Percentiles rank a stretch among this genome's conserved stretches.
phyloP scores from a whole-genome alignment of 495 filamentous ascomycete genomes.

The Aspergillus hancockii region DNA sequence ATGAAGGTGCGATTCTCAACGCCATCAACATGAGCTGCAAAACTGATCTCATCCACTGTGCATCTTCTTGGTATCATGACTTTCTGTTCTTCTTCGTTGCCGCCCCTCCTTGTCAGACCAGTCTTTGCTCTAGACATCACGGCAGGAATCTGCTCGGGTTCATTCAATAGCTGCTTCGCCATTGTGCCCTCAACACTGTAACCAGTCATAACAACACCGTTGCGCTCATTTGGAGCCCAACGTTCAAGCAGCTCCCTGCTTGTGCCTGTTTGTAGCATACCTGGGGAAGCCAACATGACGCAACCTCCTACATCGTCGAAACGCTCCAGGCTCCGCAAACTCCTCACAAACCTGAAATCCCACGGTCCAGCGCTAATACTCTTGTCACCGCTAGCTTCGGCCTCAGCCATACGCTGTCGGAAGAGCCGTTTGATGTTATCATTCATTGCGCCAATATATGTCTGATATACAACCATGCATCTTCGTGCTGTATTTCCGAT shows the following conservation, averaged over 20 bases:
- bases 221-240: slow-evolving; percentile 93
- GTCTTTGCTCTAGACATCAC: slow-evolving; percentile 75
- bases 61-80: slow-evolving; percentile 91
- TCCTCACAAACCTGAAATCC: slow-evolving; percentile 92
- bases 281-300: slow-evolving; percentile 94
- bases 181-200: slow-evolving; percentile 98
- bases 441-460: slow-evolving; percentile 96
- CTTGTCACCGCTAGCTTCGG: slow-evolving; percentile 71
- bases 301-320: slow-evolving; percentile 96
- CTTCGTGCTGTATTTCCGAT: slow-evolving; percentile 90
- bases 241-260: slow-evolving; percentile 88
- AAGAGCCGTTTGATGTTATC: slow-evolving; percentile 95
- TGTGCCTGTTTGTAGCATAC: slow-evolving; percentile 96
- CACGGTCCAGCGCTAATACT: slow-evolving; percentile 80
- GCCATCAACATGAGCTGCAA: slow-evolving; percentile 97
- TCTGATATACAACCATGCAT: slow-evolving; percentile 98
- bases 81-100: slow-evolving; percentile 65
- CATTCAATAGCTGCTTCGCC: slow-evolving; percentile 91
- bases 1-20: slow-evolving; percentile 93
- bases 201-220: slow-evolving; percentile 95
- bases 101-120: slow-evolving; percentile 55
- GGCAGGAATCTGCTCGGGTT: slow-evolving; percentile 89
- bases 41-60: slow-evolving; percentile 87
- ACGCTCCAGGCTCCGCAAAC: slow-evolving; percentile 85
- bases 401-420: slow-evolving; percentile 81